Evolutionary conservation across 139 green algal species (phyloP).

Genomic region (Spirogloea muscicola): DNA sequence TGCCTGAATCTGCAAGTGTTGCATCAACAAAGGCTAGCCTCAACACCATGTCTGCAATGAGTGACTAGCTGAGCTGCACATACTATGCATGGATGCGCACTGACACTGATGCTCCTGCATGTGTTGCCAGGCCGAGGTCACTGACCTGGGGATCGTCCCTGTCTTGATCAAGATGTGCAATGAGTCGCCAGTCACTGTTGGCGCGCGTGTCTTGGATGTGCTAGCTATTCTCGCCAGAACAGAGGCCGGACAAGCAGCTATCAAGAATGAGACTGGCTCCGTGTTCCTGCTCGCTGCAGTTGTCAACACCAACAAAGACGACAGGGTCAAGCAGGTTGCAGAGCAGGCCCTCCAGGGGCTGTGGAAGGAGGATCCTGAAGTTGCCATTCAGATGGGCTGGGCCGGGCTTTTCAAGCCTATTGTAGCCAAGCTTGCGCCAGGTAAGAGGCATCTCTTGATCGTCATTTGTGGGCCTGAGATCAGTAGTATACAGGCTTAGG

Average conservation of each 20-base stretch:
- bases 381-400: slow-evolving; percentile 33
- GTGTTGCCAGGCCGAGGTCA: too few relatives aligned
- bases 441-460: too few relatives aligned
- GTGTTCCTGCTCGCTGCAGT: slow-evolving; percentile 20
- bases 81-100: too few relatives aligned
- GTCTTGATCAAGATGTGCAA: not conserved
- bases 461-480: too few relatives aligned
- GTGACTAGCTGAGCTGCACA: too few relatives aligned
- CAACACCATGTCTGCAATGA: not conserved
- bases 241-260: not conserved
- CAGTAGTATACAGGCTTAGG: too few relatives aligned
- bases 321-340: not conserved
- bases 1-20: not conserved
- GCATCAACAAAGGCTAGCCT: not conserved
- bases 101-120: too few relatives aligned
- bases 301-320: slow-evolving; percentile 15
- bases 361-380: slow-evolving; percentile 17
- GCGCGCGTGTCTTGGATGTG: not conserved
- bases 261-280: slow-evolving; percentile 15
- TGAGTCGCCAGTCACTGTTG: slow-evolving; percentile 2
- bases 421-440: slow-evolving; percentile 7
- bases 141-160: slow-evolving; percentile 1
- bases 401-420: slow-evolving; percentile 25
- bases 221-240: not conserved
- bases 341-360: slow-evolving; percentile 20